These are phyloP conservation scores for Rhizoclosmatium sp. DNA, from an alignment of 192 early-diverging fungal genomes.

Conservation along the genomic window DNA sequence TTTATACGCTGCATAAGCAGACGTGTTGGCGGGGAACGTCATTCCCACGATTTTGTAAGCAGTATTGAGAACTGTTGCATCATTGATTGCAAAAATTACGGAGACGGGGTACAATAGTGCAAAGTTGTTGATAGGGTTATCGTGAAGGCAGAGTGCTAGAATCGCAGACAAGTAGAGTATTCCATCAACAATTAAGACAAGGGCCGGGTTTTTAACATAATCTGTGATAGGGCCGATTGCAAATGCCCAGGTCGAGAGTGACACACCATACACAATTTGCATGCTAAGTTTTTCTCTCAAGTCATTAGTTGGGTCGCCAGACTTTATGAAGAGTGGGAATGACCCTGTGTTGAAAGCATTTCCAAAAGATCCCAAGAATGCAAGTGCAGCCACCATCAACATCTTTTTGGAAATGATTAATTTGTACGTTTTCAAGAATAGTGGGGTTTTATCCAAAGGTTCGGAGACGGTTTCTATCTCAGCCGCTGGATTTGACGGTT, in stretches of 20 bases:
- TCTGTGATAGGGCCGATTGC: slow-evolving; percentile 36
- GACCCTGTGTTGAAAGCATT: slow-evolving; percentile 31
- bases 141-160: slow-evolving; percentile 13
- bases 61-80: slow-evolving; percentile 31
- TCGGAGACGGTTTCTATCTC: neutral
- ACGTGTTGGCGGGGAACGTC: slow-evolving; percentile 16
- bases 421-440: slow-evolving; percentile 24
- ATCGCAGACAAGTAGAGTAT: slow-evolving; percentile 5
- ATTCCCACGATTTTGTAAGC: slow-evolving; percentile 27
- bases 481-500: slow-evolving; percentile 8
- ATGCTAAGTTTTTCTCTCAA: slow-evolving; percentile 23
- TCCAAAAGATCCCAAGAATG: slow-evolving; percentile 21
- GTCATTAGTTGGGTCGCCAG: neutral
- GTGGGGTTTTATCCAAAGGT: neutral
- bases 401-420: slow-evolving; percentile 27
- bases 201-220: slow-evolving; percentile 7
- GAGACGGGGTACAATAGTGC: slow-evolving; percentile 14
- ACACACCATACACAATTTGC: slow-evolving; percentile 1
- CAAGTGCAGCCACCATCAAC: slow-evolving; percentile 17
- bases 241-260: slow-evolving; percentile 11
- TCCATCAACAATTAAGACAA: slow-evolving; percentile 15
- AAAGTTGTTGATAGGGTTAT: slow-evolving; percentile 8
- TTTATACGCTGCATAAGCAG: slow-evolving; percentile 32
- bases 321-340: slow-evolving; percentile 26
- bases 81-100: slow-evolving; percentile 25